phyloP scores from a whole-genome alignment of 2,329 filamentous ascomycete genomes.

The Fusarium robinianum region DNA sequence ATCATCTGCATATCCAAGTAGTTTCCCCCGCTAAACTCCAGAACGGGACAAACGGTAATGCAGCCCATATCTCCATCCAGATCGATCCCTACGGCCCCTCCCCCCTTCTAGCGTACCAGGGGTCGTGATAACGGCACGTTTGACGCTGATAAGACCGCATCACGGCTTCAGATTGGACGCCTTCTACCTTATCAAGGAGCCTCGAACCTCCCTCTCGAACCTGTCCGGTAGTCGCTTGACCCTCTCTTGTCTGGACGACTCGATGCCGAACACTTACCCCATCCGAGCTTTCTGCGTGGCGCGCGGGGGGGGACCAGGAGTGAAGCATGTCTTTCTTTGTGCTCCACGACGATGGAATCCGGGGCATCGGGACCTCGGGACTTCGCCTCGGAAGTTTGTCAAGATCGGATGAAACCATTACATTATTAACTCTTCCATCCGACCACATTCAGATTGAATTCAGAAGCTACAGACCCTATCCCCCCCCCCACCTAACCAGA shows the following conservation, averaged over 20 bases:
- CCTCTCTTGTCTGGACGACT: slow-evolving; percentile 11
- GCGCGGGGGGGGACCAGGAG: too few relatives aligned
- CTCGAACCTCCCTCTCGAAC: slow-evolving; percentile 6
- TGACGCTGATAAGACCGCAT: slow-evolving; percentile 24
- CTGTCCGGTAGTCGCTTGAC: slow-evolving; percentile 8
- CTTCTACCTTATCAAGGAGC: neutral
- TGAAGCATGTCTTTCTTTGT: too few relatives aligned
- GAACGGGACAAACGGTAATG: slow-evolving; percentile 3
- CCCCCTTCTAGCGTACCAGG: slow-evolving; percentile 17
- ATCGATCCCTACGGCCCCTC: slow-evolving; percentile 4
- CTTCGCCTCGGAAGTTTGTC: too few relatives aligned
- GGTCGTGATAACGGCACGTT: slow-evolving; percentile 18
- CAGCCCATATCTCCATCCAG: slow-evolving; percentile 14
- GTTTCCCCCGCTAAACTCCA: neutral
- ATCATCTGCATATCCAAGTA: slow-evolving; percentile 4
- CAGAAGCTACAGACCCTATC: too few relatives aligned
- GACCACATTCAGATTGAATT: too few relatives aligned
- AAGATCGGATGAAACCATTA: too few relatives aligned
- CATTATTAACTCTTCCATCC: too few relatives aligned
- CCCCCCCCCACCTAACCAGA: too few relatives aligned
- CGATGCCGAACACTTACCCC: slow-evolving; percentile 15
- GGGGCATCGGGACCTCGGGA: too few relatives aligned
- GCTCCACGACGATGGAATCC: too few relatives aligned
- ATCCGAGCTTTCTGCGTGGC: slow-evolving; percentile 21
- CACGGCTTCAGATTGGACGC: slow-evolving; percentile 20